These are phyloP conservation scores for Phascolomyces articulosus DNA, from an alignment of 371 early-diverging fungal genomes.

Conservation along the genomic window DNA sequence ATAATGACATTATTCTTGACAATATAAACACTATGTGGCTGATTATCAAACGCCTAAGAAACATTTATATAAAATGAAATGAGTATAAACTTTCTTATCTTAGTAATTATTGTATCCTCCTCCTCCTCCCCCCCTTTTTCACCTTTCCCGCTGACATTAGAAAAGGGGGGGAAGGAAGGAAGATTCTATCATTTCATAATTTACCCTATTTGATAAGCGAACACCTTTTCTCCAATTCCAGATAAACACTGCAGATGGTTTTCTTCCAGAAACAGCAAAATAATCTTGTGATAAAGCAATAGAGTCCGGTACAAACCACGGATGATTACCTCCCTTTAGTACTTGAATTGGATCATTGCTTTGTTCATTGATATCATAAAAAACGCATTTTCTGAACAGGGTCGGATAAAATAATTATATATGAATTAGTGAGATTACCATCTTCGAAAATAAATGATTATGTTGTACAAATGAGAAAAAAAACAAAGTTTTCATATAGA, in stretches of 20 bases:
- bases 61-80: background rate
- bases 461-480: too few relatives aligned
- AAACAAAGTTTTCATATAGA: too few relatives aligned
- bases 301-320: slow-evolving; percentile 48
- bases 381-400: slow-evolving; percentile 44
- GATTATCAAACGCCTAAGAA: slow-evolving; percentile 47
- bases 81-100: background rate
- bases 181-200: background rate
- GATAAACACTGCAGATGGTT: slow-evolving; percentile 51
- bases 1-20: slow-evolving; percentile 39
- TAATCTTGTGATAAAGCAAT: slow-evolving; percentile 44
- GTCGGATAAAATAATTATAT: background rate
- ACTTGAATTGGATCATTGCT: slow-evolving; percentile 49
- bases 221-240: slow-evolving; percentile 58
- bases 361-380: slow-evolving; percentile 42
- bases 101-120: background rate
- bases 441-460: background rate
- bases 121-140: too few relatives aligned
- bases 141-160: background rate
- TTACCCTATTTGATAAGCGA: slow-evolving; percentile 39
- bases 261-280: slow-evolving; percentile 47
- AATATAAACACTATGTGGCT: slow-evolving; percentile 46
- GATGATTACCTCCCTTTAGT: slow-evolving; percentile 45
- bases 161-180: background rate
- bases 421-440: background rate